These are phyloP conservation scores for Exophiala sp. DNA, from an alignment of 2,329 filamentous ascomycete species.

Conservation along the genomic window DNA sequence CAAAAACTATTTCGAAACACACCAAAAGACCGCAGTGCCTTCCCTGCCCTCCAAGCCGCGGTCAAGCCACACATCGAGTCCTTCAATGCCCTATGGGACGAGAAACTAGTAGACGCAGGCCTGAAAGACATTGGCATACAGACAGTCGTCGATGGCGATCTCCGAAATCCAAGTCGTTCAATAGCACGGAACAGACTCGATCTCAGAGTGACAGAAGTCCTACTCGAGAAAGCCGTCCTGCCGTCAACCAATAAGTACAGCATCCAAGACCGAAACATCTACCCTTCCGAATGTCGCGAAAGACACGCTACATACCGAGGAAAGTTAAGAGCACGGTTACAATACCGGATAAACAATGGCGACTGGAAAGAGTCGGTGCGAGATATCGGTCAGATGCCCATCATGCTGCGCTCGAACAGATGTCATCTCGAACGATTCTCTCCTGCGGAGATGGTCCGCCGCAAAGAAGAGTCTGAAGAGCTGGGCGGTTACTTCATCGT, in stretches of 20 bases:
- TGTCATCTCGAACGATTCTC: constrained; percentile 87
- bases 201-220: constrained; percentile 75
- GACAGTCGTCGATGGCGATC: constrained; percentile 76
- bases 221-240: constrained; percentile 75
- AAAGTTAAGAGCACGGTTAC: constrained; percentile 75
- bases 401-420: constrained; percentile 90
- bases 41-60: constrained; percentile 79
- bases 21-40: constrained; percentile 80
- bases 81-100: constrained; percentile 85
- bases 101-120: constrained; percentile 70
- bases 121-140: constrained; percentile 88
- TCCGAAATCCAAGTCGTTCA: constrained; percentile 31
- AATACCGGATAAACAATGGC: constrained; percentile 82
- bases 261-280: constrained; percentile 73
- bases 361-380: constrained; percentile 77
- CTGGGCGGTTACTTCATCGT: constrained; percentile 95
- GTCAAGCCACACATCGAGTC: constrained; percentile 90
- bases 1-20: constrained; percentile 87
- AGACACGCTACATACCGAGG: constrained; percentile 88
- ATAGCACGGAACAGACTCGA: constrained; percentile 64
- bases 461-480: constrained; percentile 94
- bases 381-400: constrained; percentile 82
- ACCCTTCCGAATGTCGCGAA: constrained; percentile 91
- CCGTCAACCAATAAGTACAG: constrained; percentile 81
- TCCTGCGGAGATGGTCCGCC: constrained; percentile 74